These are phyloP conservation scores for Aspergillus saccharolyticus DNA, from an alignment of 495 filamentous ascomycete species.

Conservation along the genomic window DNA sequence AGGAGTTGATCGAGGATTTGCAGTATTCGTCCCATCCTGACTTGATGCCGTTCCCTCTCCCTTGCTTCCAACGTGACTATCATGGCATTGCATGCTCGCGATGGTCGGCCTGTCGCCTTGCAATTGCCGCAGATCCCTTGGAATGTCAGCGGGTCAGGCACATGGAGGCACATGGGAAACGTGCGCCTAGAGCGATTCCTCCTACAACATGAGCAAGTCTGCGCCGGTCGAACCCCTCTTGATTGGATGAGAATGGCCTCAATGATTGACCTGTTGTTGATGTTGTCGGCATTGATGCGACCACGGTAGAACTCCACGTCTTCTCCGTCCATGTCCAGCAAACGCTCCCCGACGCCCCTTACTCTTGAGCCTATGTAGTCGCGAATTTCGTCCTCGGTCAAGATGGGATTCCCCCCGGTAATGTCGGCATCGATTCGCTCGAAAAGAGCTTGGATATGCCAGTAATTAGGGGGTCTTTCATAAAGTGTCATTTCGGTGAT, in stretches of 20 bases:
- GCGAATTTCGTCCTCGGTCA: background rate
- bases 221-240: background rate
- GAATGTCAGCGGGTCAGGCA: background rate
- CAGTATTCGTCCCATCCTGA: no score
- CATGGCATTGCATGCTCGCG: background rate
- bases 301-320: background rate
- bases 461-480: background rate
- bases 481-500: background rate
- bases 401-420: background rate
- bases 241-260: background rate
- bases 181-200: background rate
- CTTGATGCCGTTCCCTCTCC: no score
- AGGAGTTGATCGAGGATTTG: no score
- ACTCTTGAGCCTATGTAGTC: background rate
- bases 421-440: background rate
- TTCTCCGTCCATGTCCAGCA: background rate
- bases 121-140: background rate
- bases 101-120: background rate
- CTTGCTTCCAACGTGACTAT: background rate
- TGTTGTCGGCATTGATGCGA: background rate
- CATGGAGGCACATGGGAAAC: background rate
- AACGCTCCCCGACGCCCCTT: background rate
- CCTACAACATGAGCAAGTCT: background rate
- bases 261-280: background rate
- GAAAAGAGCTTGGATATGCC: background rate